Evolutionary conservation across 768 basidiomycete genomes (phyloP).

Genomic region (Boletus huronensis): DNA sequence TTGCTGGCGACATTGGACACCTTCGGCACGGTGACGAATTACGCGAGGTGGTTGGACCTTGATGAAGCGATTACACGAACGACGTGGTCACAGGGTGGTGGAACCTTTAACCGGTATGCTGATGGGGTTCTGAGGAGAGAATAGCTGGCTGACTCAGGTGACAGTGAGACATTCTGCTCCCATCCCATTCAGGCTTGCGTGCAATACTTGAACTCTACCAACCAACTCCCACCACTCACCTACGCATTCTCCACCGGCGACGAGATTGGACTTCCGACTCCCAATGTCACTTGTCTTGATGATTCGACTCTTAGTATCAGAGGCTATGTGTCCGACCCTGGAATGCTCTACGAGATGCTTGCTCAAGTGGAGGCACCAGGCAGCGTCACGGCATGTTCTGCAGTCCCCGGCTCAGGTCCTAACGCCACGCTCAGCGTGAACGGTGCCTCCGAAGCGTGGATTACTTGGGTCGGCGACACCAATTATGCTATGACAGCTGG

Average conservation of each 20-base stretch:
- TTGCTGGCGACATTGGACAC: constrained; percentile 48
- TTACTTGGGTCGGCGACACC: constrained; percentile 74
- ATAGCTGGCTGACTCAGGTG: not conserved
- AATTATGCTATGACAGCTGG: constrained; percentile 65
- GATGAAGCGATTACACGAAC: constrained; percentile 58
- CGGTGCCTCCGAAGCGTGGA: constrained; percentile 51
- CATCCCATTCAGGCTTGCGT: constrained; percentile 59
- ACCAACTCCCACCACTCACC: constrained; percentile 39
- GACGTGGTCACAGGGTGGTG: constrained; percentile 53
- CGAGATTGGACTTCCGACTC: constrained; percentile 48
- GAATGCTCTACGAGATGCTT: constrained; percentile 73
- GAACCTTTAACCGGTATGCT: constrained; percentile 47
- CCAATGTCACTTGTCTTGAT: constrained; percentile 60
- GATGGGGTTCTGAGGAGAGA: not conserved
- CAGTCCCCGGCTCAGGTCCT: constrained; percentile 22
- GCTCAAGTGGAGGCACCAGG: constrained; percentile 41
- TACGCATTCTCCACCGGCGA: constrained; percentile 45
- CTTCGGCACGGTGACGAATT: constrained; percentile 38
- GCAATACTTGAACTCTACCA: constrained; percentile 47
- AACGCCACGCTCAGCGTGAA: constrained; percentile 50
- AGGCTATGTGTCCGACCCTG: constrained; percentile 45
- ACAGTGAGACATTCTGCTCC: constrained; percentile 62
- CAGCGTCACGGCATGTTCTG: constrained; percentile 33
- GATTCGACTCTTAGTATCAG: constrained; percentile 52
- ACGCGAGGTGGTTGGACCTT: constrained; percentile 66